These are phyloP conservation scores for Gracilaria vermiculophylla DNA, from an alignment of 23 red algal species.

Conservation along the genomic window DNA sequence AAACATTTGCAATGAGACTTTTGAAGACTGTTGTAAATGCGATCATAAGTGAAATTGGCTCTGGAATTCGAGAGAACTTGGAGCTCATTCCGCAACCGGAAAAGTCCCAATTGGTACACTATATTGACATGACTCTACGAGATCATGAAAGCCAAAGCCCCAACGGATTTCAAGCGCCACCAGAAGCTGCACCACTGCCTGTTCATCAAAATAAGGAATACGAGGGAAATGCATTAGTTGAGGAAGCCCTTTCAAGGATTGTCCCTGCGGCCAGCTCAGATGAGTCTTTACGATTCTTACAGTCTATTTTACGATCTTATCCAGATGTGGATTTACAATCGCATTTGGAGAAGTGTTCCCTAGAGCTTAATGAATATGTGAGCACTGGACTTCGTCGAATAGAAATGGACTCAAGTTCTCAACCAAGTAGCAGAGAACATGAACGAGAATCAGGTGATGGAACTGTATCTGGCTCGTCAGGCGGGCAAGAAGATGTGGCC, in stretches of 20 bases:
- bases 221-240: conserved; percentile 19
- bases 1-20: conserved; percentile 66
- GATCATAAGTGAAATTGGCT: conserved; percentile 57
- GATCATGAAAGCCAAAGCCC: not conserved
- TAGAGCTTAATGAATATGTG: conserved; percentile 15
- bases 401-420: not conserved
- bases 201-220: not conserved
- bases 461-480: not conserved
- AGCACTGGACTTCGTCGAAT: not conserved
- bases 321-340: conserved; percentile 17
- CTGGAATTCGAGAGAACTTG: conserved; percentile 27
- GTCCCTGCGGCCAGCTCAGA: conserved; percentile 15
- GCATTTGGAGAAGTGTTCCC: conserved; percentile 24
- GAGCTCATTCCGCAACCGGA: conserved; percentile 55
- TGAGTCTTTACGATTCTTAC: conserved; percentile 27
- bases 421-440: not conserved
- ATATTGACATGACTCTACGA: conserved; percentile 51
- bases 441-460: not conserved
- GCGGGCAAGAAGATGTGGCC: not conserved
- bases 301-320: not conserved
- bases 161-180: not conserved
- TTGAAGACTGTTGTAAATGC: conserved; percentile 70
- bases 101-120: conserved; percentile 61
- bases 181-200: not conserved
- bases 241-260: conserved; percentile 31